Base-by-base conservation (phyloP, 768 basidiomycete genomes). In the Gymnopilus dilepis region DNA sequence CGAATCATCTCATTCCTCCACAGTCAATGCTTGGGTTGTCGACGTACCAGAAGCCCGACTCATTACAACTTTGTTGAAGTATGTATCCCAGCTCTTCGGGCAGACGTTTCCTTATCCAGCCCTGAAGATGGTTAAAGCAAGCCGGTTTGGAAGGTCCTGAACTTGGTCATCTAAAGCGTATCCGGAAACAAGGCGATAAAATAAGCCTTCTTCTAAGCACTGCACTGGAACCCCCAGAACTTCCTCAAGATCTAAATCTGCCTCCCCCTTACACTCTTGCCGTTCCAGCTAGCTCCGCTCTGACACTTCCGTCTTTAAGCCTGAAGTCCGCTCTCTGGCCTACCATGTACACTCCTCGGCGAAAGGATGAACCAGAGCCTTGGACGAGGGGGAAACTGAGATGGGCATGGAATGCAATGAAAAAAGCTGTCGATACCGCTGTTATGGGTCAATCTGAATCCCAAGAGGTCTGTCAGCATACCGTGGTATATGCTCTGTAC, bases 321-420 rank as follows among this genome's bases (percentile, higher is more conserved):
- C 71, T 86, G 33, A 95, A 96, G 75, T 82, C 84, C 38, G 72
- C 82, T 1, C 75, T 92, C n/a, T 99, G 97, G 97, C 97, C 97
- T 7, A 92, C 91, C 11, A 76, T 87, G 13, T 94, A 86, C 66
- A 80, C 87, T 3, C 91, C 91, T 0, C 82, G 83, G 33, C 82
- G 86, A 62, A 92, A 86, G 69, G 85, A 83, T 67, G 89, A 91
- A 60, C 74, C 78, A 1, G 85, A 89, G 61, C 76, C 77, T 6
- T 94, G 94, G 92, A 83, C 88, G 3, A 73, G 78, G 26, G 86
- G 82, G 0, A 85, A 86, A 58, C 78, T 86, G 37, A 80, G 77
- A 13, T 97, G 97, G 96, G 90, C 94, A 1, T 81, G 82, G 67
- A 78, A 86, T 12, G 91, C 91, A 34, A 84, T 95, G 73, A 70